Evolutionary conservation across 2,329 filamentous ascomycete genomes (phyloP).

Genomic region (Podosphaera fusca): DNA sequence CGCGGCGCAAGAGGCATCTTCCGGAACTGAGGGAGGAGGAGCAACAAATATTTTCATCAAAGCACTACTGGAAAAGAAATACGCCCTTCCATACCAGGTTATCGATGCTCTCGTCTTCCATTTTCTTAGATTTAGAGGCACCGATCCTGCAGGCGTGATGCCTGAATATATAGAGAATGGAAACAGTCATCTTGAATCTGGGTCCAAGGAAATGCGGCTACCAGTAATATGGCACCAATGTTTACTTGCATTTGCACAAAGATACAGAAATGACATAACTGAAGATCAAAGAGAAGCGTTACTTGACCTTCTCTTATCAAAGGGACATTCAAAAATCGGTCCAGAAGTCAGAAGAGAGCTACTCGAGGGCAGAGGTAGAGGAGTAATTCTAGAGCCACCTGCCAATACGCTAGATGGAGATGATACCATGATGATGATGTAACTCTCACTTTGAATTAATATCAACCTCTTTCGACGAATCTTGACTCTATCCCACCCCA

Average conservation of each 20-base stretch:
- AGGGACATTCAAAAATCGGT: constrained; percentile 72
- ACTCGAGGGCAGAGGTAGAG: constrained; percentile 66
- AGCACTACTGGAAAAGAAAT: constrained; percentile 84
- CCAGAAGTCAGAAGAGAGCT: constrained; percentile 80
- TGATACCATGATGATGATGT: constrained; percentile 62
- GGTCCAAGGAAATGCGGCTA: constrained; percentile 37
- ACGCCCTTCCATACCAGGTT: constrained; percentile 83
- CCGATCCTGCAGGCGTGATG: constrained; percentile 33
- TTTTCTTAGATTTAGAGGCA: constrained; percentile 68
- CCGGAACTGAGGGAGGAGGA: constrained; percentile 65
- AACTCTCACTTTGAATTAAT: background rate
- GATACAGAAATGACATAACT: constrained; percentile 88
- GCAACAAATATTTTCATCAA: constrained; percentile 92
- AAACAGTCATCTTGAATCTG: constrained; percentile 26
- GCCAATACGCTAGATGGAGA: constrained; percentile 43
- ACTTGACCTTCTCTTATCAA: constrained; percentile 61
- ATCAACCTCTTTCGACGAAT: no score
- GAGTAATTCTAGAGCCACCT: constrained; percentile 40
- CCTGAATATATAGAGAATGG: constrained; percentile 24
- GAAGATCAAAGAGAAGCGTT: constrained; percentile 85
- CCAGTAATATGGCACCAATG: constrained; percentile 96
- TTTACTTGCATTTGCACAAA: constrained; percentile 72
- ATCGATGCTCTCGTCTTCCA: constrained; percentile 91
- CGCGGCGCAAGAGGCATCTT: constrained; percentile 67
- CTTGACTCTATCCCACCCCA: no score